These are phyloP conservation scores for Ammopiptanthus mongolicus DNA, from an alignment of 306 rosid species.

Conservation along the genomic window DNA sequence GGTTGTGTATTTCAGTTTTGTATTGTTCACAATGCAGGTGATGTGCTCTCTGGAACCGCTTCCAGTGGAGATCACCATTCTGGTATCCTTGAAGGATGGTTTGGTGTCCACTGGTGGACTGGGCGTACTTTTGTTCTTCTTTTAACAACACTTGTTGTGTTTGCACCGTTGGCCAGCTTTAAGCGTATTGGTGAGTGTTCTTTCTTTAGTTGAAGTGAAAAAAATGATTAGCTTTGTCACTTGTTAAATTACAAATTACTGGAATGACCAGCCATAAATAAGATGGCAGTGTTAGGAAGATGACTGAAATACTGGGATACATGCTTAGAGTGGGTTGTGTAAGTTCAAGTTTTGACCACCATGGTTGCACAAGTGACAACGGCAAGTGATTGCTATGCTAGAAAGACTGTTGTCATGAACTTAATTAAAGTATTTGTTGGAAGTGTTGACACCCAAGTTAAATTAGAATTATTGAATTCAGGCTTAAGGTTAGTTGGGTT, in stretches of 20 bases:
- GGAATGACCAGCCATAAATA: not conserved
- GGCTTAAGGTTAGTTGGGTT: not conserved
- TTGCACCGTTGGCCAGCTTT: constrained; percentile 70
- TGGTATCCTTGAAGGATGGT: constrained; percentile 89
- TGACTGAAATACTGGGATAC: not conserved
- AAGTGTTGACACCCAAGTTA: not conserved
- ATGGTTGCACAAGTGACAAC: not conserved
- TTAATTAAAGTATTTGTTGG: not conserved
- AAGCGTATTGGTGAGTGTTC: constrained; percentile 64
- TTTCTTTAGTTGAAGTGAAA: not conserved
- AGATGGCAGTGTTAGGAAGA: not conserved
- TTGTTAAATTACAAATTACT: not conserved
- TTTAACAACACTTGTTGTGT: constrained; percentile 49
- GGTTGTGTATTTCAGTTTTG: constrained; percentile 28
- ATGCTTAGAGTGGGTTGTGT: not conserved
- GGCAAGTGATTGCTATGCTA: not conserved
- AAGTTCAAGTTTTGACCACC: not conserved
- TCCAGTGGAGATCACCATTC: constrained; percentile 65
- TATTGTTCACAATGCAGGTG: constrained; percentile 53
- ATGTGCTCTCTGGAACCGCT: constrained; percentile 88
- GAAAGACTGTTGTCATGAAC: not conserved
- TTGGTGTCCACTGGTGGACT: constrained; percentile 86
- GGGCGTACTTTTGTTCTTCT: constrained; percentile 55
- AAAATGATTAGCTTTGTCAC: not conserved
- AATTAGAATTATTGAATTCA: not conserved